Evolutionary conservation across 352 stramenopile species (phyloP), one percentile per base, ranked within the genome.

Genomic region (Phytophthora pseudosyringae): DNA sequence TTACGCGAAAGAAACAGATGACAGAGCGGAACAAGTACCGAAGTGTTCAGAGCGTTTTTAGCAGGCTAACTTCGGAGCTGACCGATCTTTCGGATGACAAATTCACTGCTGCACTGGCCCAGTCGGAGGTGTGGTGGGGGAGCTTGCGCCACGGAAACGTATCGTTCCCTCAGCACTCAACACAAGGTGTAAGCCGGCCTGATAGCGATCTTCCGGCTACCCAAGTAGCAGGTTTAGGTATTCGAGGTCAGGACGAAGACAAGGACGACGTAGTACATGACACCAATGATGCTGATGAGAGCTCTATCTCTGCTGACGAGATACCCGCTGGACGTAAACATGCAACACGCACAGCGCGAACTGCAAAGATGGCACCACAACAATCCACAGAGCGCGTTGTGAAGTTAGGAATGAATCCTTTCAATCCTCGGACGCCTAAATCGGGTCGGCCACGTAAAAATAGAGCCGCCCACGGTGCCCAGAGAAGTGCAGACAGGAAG

Each of bases 11-110:
- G 3, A 43, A 43, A 7, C 36, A 8, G 12, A 43, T 43, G 36
- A 18, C 36, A 21, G 36, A 53, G 29, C 41, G 39, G 11, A 43
- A 53, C 11, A 61, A 47, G 41, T 53, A 36, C 31, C 51, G 52
- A 8, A 45, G 53, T 16, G 53, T 18, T 3, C 53, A 52, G 18
- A 31, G 44, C 3, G 31, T 60, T 15, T 52, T 43, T 31, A 51
- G 33, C 7, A 11, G 40, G 3, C 26, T 52, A 13, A 52, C 53
- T 5, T 5, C 53, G 3, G 40, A 60, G 29, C 4, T 60, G 4
- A 53, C 31, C 5, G 41, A 53, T n/a, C 31, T 61, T 5, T 21
- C 43, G 12, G 31, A 46, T 2, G 18, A n/a, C 1, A 61, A 41
- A 47, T 60, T 60, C 9, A 11, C 31, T 35, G 31, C 9, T 9